phyloP scores from a whole-genome alignment of 805 yeast species.

The Metschnikowia rubicola region DNA sequence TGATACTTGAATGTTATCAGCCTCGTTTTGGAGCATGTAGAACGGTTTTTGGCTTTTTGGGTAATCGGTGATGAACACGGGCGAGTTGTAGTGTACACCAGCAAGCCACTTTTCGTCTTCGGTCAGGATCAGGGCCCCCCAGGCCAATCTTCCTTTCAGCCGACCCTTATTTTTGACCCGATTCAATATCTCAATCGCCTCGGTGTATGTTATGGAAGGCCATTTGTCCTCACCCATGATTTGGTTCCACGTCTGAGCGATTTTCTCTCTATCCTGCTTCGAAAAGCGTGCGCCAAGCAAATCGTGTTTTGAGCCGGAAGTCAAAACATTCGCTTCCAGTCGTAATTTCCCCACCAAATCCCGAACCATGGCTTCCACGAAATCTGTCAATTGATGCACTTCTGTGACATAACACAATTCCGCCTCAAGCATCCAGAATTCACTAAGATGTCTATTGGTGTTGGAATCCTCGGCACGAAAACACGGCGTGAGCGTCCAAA shows the following conservation, averaged over 20 bases:
- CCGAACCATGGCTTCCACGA: conserved; percentile 71
- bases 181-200: conserved; percentile 58
- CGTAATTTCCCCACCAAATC: conserved; percentile 8
- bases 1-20: conserved; percentile 2
- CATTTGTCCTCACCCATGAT: conserved; percentile 48
- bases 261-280: conserved; percentile 31
- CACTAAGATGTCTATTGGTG: conserved; percentile 87
- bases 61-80: conserved; percentile 87
- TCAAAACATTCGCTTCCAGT: background rate
- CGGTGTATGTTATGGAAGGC: conserved; percentile 69
- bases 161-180: conserved; percentile 42
- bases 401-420: conserved; percentile 68
- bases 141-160: conserved; percentile 29
- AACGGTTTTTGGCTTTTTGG: conserved; percentile 81
- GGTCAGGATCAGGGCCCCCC: conserved; percentile 74
- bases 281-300: conserved; percentile 35
- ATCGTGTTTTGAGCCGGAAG: conserved; percentile 22
- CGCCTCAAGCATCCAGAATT: conserved; percentile 97
- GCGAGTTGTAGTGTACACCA: conserved; percentile 58
- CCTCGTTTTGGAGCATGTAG: conserved; percentile 70
- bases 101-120: conserved; percentile 94
- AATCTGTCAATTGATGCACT: conserved; percentile 56
- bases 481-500: conserved; percentile 87
- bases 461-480: conserved; percentile 89
- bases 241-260: conserved; percentile 56